Conservation (phyloP, 441 rosid species). For the Erysimum pusillum region DNA sequence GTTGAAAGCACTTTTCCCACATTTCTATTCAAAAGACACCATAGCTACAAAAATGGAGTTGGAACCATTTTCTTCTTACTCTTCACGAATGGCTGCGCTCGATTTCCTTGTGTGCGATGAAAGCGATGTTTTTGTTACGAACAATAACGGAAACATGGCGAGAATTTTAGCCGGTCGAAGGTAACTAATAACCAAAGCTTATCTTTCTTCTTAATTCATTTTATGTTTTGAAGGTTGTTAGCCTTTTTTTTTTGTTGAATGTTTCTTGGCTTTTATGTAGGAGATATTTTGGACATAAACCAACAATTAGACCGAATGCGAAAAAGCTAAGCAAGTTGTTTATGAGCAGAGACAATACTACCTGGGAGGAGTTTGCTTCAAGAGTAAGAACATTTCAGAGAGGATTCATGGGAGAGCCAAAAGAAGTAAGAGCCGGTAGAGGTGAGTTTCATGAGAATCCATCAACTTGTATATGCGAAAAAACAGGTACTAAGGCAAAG, state of each 20-base stretch:
- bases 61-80: slow-evolving; percentile 71
- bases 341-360: slow-evolving; percentile 65
- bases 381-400: slow-evolving; percentile 75
- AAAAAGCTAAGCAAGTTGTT: slow-evolving; percentile 82
- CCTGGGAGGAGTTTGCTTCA: slow-evolving; percentile 93
- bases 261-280: slow-evolving; percentile 54
- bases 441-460: slow-evolving; percentile 99
- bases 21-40: slow-evolving; percentile 87
- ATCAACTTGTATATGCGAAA: slow-evolving; percentile 84
- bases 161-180: slow-evolving; percentile 94
- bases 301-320: slow-evolving; percentile 93
- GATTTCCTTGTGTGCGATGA: slow-evolving; percentile 96
- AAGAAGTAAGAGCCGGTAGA: slow-evolving; percentile 90
- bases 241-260: slow-evolving; percentile 1
- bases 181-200: slow-evolving; percentile 47
- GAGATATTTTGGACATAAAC: slow-evolving; percentile 96
- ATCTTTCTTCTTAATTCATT: slow-evolving; percentile 9
- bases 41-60: slow-evolving; percentile 83
- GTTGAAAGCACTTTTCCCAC: slow-evolving; percentile 86
- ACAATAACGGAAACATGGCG: slow-evolving; percentile 99
- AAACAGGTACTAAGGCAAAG: slow-evolving; percentile 55
- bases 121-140: slow-evolving; percentile 95
- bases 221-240: not conserved
- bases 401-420: slow-evolving; percentile 99
- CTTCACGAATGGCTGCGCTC: slow-evolving; percentile 98